A percentile compares a stretch with the other conserved stretches of the same genome.
phyloP scores from a whole-genome alignment of 2,329 filamentous ascomycete species.

The Penicillium sp. region DNA sequence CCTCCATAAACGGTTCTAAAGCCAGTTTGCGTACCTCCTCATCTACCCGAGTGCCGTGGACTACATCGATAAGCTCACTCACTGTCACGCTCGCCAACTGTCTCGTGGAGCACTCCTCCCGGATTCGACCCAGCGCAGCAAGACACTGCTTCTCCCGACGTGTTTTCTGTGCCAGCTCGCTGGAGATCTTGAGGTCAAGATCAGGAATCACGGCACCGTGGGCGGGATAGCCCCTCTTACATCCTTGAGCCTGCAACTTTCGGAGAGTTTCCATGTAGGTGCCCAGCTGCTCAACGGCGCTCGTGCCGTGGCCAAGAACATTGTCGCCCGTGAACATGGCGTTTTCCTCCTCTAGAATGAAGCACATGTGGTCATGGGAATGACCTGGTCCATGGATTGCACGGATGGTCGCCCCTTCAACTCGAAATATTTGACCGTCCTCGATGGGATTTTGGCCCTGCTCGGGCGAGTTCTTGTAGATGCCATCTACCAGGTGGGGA shows the following conservation, averaged over 20 bases:
- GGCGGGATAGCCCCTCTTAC: constrained; percentile 40
- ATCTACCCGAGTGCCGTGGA: constrained; percentile 39
- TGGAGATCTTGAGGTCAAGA: neutral
- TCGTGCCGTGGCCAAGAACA: constrained; percentile 57
- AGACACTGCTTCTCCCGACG: constrained; percentile 40
- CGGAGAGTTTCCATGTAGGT: constrained; percentile 33
- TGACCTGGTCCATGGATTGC: constrained; percentile 58
- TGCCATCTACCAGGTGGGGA: constrained; percentile 19
- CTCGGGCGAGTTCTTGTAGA: constrained; percentile 37
- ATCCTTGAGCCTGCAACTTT: constrained; percentile 32
- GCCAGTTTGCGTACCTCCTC: constrained; percentile 29
- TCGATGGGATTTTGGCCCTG: constrained; percentile 29
- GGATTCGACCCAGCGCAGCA: constrained; percentile 23
- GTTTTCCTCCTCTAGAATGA: constrained; percentile 64
- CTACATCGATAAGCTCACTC: constrained; percentile 38
- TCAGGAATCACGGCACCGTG: constrained; percentile 41
- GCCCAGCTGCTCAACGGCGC: constrained; percentile 37
- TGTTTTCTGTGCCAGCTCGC: constrained; percentile 25
- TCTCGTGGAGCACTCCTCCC: constrained; percentile 3
- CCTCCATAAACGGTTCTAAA: constrained; percentile 41
- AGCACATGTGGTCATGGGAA: constrained; percentile 68
- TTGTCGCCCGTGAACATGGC: constrained; percentile 79
- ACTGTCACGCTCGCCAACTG: constrained; percentile 30
- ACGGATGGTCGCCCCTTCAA: constrained; percentile 37
- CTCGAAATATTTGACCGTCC: constrained; percentile 34